Evolutionary conservation across 352 stramenopile species (phyloP).

Genomic region (Globisporangium cylindrosporum): DNA sequence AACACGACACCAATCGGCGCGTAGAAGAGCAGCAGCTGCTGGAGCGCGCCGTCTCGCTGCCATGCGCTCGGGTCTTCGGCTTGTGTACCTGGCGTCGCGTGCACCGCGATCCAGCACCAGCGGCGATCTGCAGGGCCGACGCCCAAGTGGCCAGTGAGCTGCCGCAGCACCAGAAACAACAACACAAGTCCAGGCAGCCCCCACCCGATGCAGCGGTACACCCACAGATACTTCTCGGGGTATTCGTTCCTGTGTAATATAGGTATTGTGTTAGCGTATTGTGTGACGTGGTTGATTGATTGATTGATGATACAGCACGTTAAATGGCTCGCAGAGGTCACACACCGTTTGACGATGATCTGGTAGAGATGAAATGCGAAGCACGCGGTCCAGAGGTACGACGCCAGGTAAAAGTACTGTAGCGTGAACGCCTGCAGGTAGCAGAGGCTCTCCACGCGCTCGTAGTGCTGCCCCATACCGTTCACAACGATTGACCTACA

Average conservation of each 20-base stretch:
- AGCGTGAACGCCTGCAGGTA: constrained; percentile 67
- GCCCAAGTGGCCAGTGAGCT: constrained; percentile 67
- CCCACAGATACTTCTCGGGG: constrained; percentile 55
- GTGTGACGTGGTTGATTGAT: neutral
- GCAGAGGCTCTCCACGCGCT: constrained; percentile 46
- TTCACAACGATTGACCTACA: constrained; percentile 62
- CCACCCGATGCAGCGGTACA: constrained; percentile 68
- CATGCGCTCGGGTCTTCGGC: constrained; percentile 31
- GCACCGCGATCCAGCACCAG: constrained; percentile 77
- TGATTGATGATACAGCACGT: neutral
- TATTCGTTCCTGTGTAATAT: constrained; percentile 54
- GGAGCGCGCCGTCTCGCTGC: constrained; percentile 42
- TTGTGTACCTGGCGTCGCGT: constrained; percentile 20
- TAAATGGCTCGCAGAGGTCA: neutral
- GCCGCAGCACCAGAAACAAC: constrained; percentile 54
- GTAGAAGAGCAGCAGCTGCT: constrained; percentile 74
- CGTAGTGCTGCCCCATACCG: constrained; percentile 40
- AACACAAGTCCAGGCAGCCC: constrained; percentile 53
- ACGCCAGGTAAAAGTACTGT: constrained; percentile 82
- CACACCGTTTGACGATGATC: constrained; percentile 74
- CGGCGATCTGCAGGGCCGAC: constrained; percentile 62
- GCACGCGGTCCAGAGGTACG: constrained; percentile 81
- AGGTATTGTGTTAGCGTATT: neutral
- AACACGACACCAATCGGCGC: constrained; percentile 55
- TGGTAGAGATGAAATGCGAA: constrained; percentile 87